Conservation (phyloP, 2,329 filamentous ascomycete genomes). For the Colletotrichum scovillei region DNA sequence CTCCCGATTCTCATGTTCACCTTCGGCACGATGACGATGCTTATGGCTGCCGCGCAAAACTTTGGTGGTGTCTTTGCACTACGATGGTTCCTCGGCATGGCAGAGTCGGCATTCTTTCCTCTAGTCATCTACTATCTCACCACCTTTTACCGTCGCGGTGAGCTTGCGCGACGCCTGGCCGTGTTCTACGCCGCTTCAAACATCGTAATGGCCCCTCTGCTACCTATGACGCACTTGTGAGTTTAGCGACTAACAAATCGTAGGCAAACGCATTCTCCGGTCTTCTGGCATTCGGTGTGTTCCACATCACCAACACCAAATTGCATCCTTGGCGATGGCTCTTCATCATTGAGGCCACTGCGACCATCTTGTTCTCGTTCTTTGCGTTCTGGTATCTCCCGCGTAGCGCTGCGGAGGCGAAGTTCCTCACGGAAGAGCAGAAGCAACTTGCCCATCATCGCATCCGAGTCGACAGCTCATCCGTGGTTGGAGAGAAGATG, state of each 20-base stretch:
- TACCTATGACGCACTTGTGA: too few relatives aligned
- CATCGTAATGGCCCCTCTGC: constrained; percentile 16
- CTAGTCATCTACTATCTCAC: constrained; percentile 38
- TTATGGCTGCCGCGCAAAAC: constrained; percentile 39
- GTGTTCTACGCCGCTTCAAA: constrained; percentile 37
- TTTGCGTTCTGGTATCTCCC: constrained; percentile 80
- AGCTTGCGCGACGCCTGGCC: constrained; percentile 34
- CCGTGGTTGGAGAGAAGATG: constrained; percentile 66
- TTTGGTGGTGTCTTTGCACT: constrained; percentile 36
- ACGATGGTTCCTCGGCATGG: constrained; percentile 37
- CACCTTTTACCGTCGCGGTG: constrained; percentile 36
- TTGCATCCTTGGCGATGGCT: constrained; percentile 60
- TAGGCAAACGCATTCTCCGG: constrained; percentile 30
- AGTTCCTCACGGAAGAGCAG: constrained; percentile 74
- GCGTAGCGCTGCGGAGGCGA: constrained; percentile 69
- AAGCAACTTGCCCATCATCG: constrained; percentile 76
- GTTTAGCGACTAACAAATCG: background rate
- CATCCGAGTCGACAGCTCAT: constrained; percentile 81
- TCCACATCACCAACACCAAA: constrained; percentile 55
- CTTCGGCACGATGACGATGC: constrained; percentile 68
- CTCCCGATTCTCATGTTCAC: constrained; percentile 78
- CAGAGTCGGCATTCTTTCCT: constrained; percentile 37
- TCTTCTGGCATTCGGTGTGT: constrained; percentile 40
- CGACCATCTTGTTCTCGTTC: constrained; percentile 69
- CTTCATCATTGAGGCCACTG: constrained; percentile 63